A percentile compares a stretch with the other conserved stretches of the same genome.
phyloP scores from a whole-genome alignment of 805 yeast species.

The Dipodascopsis tothii region DNA sequence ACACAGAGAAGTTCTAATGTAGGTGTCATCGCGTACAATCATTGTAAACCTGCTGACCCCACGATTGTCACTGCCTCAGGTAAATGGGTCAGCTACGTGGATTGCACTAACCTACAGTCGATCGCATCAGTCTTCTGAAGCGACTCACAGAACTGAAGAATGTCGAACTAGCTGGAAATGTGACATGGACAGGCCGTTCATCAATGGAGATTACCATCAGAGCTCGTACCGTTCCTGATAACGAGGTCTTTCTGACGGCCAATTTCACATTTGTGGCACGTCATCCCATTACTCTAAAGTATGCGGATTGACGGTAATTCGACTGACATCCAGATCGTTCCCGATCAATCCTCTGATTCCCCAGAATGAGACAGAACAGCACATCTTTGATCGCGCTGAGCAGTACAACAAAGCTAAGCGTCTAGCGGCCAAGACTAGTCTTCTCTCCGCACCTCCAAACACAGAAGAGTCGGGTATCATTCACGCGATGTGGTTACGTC shows the following conservation, averaged over 20 bases:
- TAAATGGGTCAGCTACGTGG: too few relatives aligned
- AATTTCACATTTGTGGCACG: conserved; percentile 94
- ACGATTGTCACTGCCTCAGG: conserved; percentile 84
- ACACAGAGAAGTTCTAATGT: background rate
- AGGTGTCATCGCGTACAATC: conserved; percentile 86
- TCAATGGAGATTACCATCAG: conserved; percentile 92
- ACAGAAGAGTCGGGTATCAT: conserved; percentile 65
- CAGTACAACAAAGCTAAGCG: conserved; percentile 82
- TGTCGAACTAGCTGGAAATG: conserved; percentile 80
- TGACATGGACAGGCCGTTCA: conserved; percentile 89
- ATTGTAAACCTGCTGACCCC: conserved; percentile 92
- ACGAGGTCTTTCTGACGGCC: conserved; percentile 74
- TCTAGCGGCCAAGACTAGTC: conserved; percentile 56
- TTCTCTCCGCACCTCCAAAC: conserved; percentile 66
- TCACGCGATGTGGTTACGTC: conserved; percentile 61
- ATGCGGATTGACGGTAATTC: background rate
- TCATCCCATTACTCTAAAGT: conserved; percentile 80
- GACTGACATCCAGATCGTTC: conserved; percentile 41
- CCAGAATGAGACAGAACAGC: conserved; percentile 64
- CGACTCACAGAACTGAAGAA: conserved; percentile 70
- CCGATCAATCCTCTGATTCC: conserved; percentile 79
- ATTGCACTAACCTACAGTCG: conserved; percentile 40
- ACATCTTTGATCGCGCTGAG: conserved; percentile 81
- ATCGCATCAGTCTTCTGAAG: conserved; percentile 78
- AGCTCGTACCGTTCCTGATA: conserved; percentile 69